phyloP scores from a whole-genome alignment of 352 stramenopile species.

The Pythium chondricola region DNA sequence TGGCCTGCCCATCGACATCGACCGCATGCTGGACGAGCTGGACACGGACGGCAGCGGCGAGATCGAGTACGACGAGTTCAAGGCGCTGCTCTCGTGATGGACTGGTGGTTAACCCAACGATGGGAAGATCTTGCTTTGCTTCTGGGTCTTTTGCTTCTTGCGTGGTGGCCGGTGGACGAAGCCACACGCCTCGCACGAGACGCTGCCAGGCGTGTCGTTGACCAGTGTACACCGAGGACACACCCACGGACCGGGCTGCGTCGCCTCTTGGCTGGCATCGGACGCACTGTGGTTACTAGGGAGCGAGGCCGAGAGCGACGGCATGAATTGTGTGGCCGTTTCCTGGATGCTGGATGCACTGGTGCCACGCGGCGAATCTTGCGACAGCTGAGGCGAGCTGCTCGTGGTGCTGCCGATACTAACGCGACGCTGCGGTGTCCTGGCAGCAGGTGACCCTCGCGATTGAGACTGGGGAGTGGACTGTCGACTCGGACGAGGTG shows the following conservation, averaged over 20 bases:
- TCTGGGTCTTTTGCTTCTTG: constrained; percentile 67
- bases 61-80: constrained; percentile 97
- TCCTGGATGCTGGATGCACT: constrained; percentile 7
- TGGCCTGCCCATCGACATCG: constrained; percentile 94
- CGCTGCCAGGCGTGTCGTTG: constrained; percentile 40
- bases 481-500: neutral
- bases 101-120: constrained; percentile 18
- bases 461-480: constrained; percentile 8
- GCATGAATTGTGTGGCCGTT: constrained; percentile 12
- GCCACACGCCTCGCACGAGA: constrained; percentile 61
- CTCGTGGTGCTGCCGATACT: constrained; percentile 2
- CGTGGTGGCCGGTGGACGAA: constrained; percentile 38
- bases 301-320: constrained; percentile 5
- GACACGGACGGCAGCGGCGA: constrained; percentile 92
- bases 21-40: constrained; percentile 94
- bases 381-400: too few relatives aligned
- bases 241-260: too few relatives aligned
- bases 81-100: constrained; percentile 77
- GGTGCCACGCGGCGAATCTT: too few relatives aligned
- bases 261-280: too few relatives aligned
- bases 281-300: too few relatives aligned
- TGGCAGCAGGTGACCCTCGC: constrained; percentile 2
- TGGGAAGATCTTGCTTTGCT: constrained; percentile 74
- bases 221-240: constrained; percentile 77
- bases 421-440: constrained; percentile 2